Conservation (phyloP, 371 early-diverging fungal genomes). For the Mortierella sp. region DNA sequence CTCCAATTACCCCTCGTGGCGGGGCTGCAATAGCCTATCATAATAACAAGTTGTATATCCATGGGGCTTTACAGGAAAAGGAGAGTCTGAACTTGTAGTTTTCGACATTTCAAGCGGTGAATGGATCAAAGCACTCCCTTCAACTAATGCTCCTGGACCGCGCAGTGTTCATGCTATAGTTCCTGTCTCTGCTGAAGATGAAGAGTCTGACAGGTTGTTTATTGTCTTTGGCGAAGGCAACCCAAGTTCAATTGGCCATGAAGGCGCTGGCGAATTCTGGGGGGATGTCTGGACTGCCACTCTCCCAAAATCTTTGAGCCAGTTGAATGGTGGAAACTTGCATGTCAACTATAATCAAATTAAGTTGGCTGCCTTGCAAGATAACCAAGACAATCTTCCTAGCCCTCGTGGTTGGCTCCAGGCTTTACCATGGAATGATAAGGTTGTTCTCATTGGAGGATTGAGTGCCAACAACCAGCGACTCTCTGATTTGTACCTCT, state of each 20-base stretch:
- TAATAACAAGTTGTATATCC: slow-evolving; percentile 17
- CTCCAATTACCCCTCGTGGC: slow-evolving; percentile 30
- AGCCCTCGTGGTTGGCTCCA: slow-evolving; percentile 11
- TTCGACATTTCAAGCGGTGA: slow-evolving; percentile 8
- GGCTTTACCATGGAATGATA: slow-evolving; percentile 21
- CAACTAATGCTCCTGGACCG: slow-evolving; percentile 7
- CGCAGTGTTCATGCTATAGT: slow-evolving; percentile 37
- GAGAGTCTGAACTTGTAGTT: slow-evolving; percentile 23
- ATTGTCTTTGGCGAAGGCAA: slow-evolving; percentile 31
- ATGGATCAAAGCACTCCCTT: slow-evolving; percentile 9
- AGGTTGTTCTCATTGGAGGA: slow-evolving; percentile 25
- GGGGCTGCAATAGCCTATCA: slow-evolving; percentile 31
- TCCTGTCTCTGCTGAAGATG: slow-evolving; percentile 11
- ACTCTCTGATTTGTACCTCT: slow-evolving; percentile 9
- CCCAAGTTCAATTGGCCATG: slow-evolving; percentile 16
- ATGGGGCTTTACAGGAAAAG: slow-evolving; percentile 33
- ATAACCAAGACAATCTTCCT: neutral
- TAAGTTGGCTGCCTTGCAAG: neutral
- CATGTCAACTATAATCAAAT: slow-evolving; percentile 26
- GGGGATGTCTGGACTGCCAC: slow-evolving; percentile 25
- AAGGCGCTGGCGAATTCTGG: slow-evolving; percentile 23
- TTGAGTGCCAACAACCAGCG: slow-evolving; percentile 13
- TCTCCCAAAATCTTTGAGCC: slow-evolving; percentile 10
- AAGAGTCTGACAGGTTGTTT: slow-evolving; percentile 13
- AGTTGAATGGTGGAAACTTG: neutral